A percentile compares a stretch with the other conserved stretches of the same genome.
Evolutionary conservation across 768 basidiomycete genomes (phyloP).

Genomic region (Crucibulum laeve): DNA sequence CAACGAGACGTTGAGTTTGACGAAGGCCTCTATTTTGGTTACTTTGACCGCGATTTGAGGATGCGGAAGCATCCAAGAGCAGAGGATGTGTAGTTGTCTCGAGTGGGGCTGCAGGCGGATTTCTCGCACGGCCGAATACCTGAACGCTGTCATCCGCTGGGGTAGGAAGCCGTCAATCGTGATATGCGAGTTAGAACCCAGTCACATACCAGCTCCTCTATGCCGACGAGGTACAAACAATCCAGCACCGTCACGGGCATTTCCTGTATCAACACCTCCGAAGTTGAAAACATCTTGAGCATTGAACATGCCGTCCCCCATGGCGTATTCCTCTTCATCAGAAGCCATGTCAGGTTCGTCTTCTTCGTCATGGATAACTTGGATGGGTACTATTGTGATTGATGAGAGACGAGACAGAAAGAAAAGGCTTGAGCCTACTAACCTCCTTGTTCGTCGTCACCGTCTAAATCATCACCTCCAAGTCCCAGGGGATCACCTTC

Average conservation of each 20-base stretch:
- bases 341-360: conserved; percentile 61
- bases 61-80: conserved; percentile 57
- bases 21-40: conserved; percentile 46
- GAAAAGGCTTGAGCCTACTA: conserved; percentile 12
- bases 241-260: conserved; percentile 37
- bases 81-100: conserved; percentile 82
- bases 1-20: conserved; percentile 52
- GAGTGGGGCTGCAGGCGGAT: conserved; percentile 43
- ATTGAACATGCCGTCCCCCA: conserved; percentile 28
- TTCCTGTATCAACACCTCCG: conserved; percentile 42
- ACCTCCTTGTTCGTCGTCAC: conserved; percentile 62
- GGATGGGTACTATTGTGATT: conserved; percentile 33
- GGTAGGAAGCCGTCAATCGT: conserved; percentile 3
- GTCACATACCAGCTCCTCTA: conserved; percentile 36
- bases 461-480: conserved; percentile 48
- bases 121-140: conserved; percentile 62
- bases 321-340: conserved; percentile 60
- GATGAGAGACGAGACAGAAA: not conserved
- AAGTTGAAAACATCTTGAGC: conserved; percentile 54
- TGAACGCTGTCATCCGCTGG: conserved; percentile 51
- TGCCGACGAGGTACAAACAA: conserved; percentile 54
- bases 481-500: conserved; percentile 40
- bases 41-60: conserved; percentile 37
- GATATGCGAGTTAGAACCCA: conserved; percentile 6
- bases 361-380: conserved; percentile 58